A percentile compares a stretch with the other conserved stretches of the same genome.
phyloP scores from a whole-genome alignment of 805 yeast species.

The Lachancea sp. region DNA sequence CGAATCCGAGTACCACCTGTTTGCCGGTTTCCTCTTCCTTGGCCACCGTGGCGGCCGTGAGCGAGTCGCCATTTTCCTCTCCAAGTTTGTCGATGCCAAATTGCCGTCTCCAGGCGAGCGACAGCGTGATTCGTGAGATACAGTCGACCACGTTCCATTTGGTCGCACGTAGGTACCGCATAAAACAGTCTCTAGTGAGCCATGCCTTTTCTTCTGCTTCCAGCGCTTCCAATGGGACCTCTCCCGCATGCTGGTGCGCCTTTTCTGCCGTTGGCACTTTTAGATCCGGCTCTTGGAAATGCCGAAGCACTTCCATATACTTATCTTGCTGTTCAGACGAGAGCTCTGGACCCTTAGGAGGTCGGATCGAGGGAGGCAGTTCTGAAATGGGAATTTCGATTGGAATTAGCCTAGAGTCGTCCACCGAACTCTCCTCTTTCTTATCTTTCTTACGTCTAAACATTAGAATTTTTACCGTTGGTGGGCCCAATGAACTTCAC shows the following conservation, averaged over 20 bases:
- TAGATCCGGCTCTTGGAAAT: conserved; percentile 54
- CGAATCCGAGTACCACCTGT: conserved; percentile 85
- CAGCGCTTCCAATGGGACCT: conserved; percentile 31
- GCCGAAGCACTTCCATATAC: conserved; percentile 54
- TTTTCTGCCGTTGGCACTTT: conserved; percentile 46
- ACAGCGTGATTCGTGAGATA: conserved; percentile 63
- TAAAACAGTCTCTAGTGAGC: conserved; percentile 86
- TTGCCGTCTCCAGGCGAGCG: conserved; percentile 90
- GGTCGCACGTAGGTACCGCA: conserved; percentile 88
- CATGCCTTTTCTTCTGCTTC: conserved; percentile 68
- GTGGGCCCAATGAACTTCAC: too few relatives aligned
- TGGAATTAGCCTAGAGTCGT: conserved; percentile 28
- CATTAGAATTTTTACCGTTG: conserved; percentile 17
- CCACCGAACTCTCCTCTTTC: conserved; percentile 16
- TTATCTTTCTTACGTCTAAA: conserved; percentile 26
- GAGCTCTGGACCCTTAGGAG: conserved; percentile 45
- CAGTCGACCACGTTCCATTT: conserved; percentile 78
- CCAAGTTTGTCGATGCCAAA: conserved; percentile 59
- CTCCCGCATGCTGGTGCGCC: conserved; percentile 12
- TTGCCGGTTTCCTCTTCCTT: conserved; percentile 87
- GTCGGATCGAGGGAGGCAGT: conserved; percentile 46
- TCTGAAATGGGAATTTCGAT: conserved; percentile 46
- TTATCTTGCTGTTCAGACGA: conserved; percentile 50
- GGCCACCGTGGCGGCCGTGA: conserved; percentile 49
- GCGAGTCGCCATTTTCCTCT: conserved; percentile 41